Percentiles rank a stretch among this genome's conserved stretches.
These are phyloP conservation scores for Lojkania enalia DNA, from an alignment of 2,329 filamentous ascomycete species.

Conservation along the genomic window DNA sequence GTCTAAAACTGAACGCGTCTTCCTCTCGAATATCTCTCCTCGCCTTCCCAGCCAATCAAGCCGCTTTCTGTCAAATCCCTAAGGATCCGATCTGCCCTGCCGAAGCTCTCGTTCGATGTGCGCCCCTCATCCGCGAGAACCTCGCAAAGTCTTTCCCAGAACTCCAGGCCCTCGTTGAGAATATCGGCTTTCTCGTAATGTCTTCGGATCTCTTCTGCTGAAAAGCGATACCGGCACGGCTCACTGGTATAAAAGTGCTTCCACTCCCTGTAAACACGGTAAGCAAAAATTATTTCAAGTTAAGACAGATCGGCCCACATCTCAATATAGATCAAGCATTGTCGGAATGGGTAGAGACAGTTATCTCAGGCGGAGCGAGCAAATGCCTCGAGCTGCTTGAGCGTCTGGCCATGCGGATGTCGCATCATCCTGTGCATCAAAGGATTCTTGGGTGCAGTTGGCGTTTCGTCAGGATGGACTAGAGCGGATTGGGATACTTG, in stretches of 20 bases:
- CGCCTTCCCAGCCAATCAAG: slow-evolving; percentile 13
- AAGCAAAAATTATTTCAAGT: slow-evolving; percentile 11
- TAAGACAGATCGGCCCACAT: slow-evolving; percentile 19
- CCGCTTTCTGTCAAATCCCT: slow-evolving; percentile 18
- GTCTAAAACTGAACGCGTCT: slow-evolving; percentile 20
- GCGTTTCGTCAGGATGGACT: slow-evolving; percentile 26
- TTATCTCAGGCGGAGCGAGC: slow-evolving; percentile 29
- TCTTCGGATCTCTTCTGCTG: slow-evolving; percentile 23
- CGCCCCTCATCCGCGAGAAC: slow-evolving; percentile 31
- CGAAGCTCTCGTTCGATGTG: slow-evolving; percentile 23
- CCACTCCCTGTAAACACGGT: slow-evolving; percentile 26
- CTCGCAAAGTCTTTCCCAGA: slow-evolving; percentile 25
- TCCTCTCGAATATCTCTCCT: slow-evolving; percentile 20
- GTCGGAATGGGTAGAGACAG: slow-evolving; percentile 25
- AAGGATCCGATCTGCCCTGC: slow-evolving; percentile 22
- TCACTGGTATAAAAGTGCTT: slow-evolving; percentile 20
- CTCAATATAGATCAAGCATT: slow-evolving; percentile 29
- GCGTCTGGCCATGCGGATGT: slow-evolving; percentile 27
- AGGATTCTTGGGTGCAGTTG: slow-evolving; percentile 27
- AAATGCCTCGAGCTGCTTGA: slow-evolving; percentile 35
- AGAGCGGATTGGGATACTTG: slow-evolving; percentile 30
- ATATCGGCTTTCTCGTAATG: slow-evolving; percentile 24
- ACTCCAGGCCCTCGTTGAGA: slow-evolving; percentile 31
- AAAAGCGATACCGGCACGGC: slow-evolving; percentile 33
- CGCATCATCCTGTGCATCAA: slow-evolving; percentile 30